Evolutionary conservation across 129 eudicot genomes (phyloP).

Genomic region (Artemisia annua): DNA sequence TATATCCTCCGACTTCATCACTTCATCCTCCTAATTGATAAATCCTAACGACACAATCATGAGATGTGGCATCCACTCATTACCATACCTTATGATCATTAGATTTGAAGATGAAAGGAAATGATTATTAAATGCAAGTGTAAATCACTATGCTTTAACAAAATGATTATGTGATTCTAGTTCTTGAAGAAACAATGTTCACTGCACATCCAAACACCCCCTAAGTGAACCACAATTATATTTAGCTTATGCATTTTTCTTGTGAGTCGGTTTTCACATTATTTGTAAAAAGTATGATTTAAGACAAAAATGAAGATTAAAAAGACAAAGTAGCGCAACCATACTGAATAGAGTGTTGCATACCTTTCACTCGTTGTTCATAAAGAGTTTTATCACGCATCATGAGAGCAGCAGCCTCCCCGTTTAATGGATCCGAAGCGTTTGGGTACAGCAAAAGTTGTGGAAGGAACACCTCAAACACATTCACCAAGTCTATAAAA

Average conservation of each 20-base stretch:
- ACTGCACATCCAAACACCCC: not conserved
- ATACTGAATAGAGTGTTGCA: constrained; percentile 5
- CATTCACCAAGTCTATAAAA: constrained; percentile 70
- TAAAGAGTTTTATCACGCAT: constrained; percentile 78
- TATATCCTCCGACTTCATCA: too few species aligned
- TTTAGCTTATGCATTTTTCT: too few species aligned
- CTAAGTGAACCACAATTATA: too few species aligned
- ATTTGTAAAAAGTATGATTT: not conserved
- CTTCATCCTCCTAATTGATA: too few species aligned
- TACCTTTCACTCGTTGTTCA: constrained; percentile 90
- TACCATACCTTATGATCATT: not conserved
- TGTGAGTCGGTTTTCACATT: too few species aligned
- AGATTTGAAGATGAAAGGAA: not conserved
- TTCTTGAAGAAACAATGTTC: not conserved
- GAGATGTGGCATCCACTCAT: too few species aligned
- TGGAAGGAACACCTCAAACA: constrained; percentile 92
- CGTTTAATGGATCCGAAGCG: constrained; percentile 84
- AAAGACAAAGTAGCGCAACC: not conserved
- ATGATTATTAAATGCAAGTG: not conserved
- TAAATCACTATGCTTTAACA: not conserved
- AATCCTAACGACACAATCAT: too few species aligned
- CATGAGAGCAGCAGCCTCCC: constrained; percentile 87
- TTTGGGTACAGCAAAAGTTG: constrained; percentile 90
- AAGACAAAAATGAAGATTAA: not conserved
- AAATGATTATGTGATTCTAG: not conserved